Percentiles rank a stretch among this genome's conserved stretches.
phyloP scores from a whole-genome alignment of 305 asterid species.

The Fraxinus nigra region DNA sequence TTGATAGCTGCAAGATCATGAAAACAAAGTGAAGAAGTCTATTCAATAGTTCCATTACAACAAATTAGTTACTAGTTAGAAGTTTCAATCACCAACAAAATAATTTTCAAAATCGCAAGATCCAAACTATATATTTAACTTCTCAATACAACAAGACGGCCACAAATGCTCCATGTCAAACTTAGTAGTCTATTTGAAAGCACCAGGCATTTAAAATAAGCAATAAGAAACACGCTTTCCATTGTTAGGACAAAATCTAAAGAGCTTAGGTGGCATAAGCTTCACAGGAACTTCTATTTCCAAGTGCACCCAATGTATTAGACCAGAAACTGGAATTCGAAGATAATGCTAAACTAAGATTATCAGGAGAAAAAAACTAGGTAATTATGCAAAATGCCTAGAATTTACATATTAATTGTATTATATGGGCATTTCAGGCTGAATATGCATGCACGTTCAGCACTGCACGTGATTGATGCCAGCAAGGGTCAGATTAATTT shows the following conservation, averaged over 20 bases:
- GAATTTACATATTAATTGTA: neutral
- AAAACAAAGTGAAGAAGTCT: neutral
- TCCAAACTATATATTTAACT: neutral
- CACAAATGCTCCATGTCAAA: neutral
- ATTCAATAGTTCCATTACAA: neutral
- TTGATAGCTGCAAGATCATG: conserved; percentile 16
- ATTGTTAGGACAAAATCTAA: neutral
- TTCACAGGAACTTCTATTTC: neutral
- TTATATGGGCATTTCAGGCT: neutral
- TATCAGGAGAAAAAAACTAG: neutral
- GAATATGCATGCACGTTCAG: neutral
- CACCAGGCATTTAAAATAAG: neutral
- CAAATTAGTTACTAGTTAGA: neutral
- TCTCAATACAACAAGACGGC: neutral
- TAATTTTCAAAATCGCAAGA: neutral
- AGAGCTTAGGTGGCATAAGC: neutral
- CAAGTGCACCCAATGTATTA: neutral
- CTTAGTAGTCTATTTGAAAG: neutral
- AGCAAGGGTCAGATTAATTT: neutral
- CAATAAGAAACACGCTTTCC: neutral
- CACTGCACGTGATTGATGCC: neutral
- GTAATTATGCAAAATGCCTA: neutral
- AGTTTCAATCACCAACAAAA: neutral
- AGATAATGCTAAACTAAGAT: neutral
- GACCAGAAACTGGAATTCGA: neutral